Conservation (phyloP, 208 protist genomes). For the Porcisia hertigi region DNA sequence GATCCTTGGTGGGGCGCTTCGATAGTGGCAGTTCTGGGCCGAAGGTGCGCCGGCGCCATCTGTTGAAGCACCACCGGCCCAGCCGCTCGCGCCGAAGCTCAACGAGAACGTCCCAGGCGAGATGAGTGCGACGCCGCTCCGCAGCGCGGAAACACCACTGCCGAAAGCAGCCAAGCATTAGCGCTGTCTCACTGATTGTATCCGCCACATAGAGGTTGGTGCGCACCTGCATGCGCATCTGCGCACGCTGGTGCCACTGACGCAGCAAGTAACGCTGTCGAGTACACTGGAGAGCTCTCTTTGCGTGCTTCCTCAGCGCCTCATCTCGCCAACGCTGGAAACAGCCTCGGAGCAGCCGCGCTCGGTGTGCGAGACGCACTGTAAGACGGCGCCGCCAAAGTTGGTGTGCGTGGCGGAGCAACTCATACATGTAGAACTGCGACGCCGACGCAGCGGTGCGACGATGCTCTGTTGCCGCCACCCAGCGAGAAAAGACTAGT, state of each 20-base stretch:
- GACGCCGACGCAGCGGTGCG: slow-evolving; percentile 8
- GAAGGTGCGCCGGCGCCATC: slow-evolving; percentile 44
- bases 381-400: slow-evolving; percentile 10
- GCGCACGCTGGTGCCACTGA: slow-evolving; percentile 24
- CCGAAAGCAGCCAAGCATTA: slow-evolving; percentile 64
- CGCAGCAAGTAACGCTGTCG: slow-evolving; percentile 13
- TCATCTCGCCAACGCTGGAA: slow-evolving; percentile 32
- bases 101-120: slow-evolving; percentile 45
- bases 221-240: slow-evolving; percentile 13
- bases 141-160: slow-evolving; percentile 49
- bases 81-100: slow-evolving; percentile 53
- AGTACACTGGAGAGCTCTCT: background rate
- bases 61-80: slow-evolving; percentile 37
- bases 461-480: background rate
- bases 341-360: slow-evolving; percentile 22
- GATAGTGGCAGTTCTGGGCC: slow-evolving; percentile 7
- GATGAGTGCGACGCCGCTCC: slow-evolving; percentile 30
- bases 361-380: background rate
- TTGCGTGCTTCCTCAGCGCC: slow-evolving; percentile 6
- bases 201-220: slow-evolving; percentile 52
- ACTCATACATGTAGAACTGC: slow-evolving; percentile 5
- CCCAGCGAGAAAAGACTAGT: slow-evolving; percentile 20
- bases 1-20: background rate
- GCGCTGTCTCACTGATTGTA: slow-evolving; percentile 64
- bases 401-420: slow-evolving; percentile 15